phyloP scores from a whole-genome alignment of 2,329 filamentous ascomycete genomes.

The Diplodia scrobiculata region DNA sequence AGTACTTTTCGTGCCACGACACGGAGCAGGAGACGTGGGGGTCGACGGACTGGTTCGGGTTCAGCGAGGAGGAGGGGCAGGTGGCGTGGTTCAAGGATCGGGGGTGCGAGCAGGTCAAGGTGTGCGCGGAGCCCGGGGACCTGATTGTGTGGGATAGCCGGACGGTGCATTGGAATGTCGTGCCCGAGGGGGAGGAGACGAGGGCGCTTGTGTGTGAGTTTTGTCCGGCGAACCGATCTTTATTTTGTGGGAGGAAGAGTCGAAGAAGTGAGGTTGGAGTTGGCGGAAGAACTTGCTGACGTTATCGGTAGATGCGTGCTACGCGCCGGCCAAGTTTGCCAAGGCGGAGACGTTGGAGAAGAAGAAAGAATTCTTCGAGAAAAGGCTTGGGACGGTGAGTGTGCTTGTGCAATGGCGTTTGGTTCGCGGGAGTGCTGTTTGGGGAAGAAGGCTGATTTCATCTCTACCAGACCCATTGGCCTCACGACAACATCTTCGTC shows the following conservation, averaged over 20 bases:
- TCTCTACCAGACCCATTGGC: slow-evolving; percentile 20
- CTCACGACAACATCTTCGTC: slow-evolving; percentile 21
- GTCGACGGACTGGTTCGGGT: slow-evolving; percentile 48
- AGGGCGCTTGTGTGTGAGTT: slow-evolving; percentile 22
- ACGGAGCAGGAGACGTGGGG: slow-evolving; percentile 39
- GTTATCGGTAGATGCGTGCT: slow-evolving; percentile 9
- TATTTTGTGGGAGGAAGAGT: neutral
- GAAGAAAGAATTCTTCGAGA: slow-evolving; percentile 33
- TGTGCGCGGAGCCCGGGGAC: slow-evolving; percentile 49
- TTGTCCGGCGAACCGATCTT: neutral
- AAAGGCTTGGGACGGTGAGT: slow-evolving; percentile 23
- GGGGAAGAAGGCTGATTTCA: neutral
- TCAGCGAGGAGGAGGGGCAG: slow-evolving; percentile 48
- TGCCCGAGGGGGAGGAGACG: slow-evolving; percentile 42
- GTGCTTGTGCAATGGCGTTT: too few relatives aligned
- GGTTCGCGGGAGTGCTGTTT: too few relatives aligned
- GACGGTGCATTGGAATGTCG: slow-evolving; percentile 48
- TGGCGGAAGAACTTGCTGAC: neutral
- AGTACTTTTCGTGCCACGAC: slow-evolving; percentile 45
- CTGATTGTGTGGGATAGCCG: slow-evolving; percentile 53
- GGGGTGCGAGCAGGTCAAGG: slow-evolving; percentile 47
- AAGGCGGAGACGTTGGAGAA: slow-evolving; percentile 29
- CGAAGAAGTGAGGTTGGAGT: neutral
- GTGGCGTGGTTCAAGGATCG: slow-evolving; percentile 49
- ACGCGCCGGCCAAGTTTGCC: slow-evolving; percentile 20